Evolutionary conservation across 2,329 filamentous ascomycete species (phyloP).

Genomic region (Aspergillus brunneoviolaceus): DNA sequence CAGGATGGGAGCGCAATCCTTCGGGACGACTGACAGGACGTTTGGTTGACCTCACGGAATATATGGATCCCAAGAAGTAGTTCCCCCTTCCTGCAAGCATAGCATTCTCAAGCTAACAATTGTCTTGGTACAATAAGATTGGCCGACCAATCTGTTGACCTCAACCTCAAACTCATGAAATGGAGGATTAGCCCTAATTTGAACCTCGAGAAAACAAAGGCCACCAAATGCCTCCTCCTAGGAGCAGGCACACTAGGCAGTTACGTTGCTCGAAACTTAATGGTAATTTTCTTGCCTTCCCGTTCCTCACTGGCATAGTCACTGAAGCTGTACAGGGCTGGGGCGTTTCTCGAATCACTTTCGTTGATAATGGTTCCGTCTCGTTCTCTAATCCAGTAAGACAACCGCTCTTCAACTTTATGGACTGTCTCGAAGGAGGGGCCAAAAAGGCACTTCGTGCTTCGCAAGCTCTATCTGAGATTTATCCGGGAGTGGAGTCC

Average conservation of each 20-base stretch:
- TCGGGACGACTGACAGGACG: constrained; percentile 75
- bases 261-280: constrained; percentile 86
- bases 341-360: constrained; percentile 93
- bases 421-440: constrained; percentile 83
- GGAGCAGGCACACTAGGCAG: constrained; percentile 91
- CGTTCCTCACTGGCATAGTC: not conserved
- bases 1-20: constrained; percentile 88
- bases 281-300: constrained; percentile 47
- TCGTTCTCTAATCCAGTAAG: constrained; percentile 96
- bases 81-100: not conserved
- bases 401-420: constrained; percentile 87
- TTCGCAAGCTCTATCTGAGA: constrained; percentile 74
- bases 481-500: constrained; percentile 86
- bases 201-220: constrained; percentile 83
- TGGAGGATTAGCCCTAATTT: constrained; percentile 92
- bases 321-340: constrained; percentile 58
- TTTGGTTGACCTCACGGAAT: constrained; percentile 80
- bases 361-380: constrained; percentile 89
- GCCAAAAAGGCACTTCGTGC: constrained; percentile 79
- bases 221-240: constrained; percentile 83
- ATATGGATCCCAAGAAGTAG: constrained; percentile 79
- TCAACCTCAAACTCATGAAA: constrained; percentile 98
- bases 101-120: not conserved
- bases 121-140: constrained; percentile 46
- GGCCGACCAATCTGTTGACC: constrained; percentile 89